Conservation (phyloP, 2,329 filamentous ascomycete genomes). For the Tympanopsis confertula region DNA sequence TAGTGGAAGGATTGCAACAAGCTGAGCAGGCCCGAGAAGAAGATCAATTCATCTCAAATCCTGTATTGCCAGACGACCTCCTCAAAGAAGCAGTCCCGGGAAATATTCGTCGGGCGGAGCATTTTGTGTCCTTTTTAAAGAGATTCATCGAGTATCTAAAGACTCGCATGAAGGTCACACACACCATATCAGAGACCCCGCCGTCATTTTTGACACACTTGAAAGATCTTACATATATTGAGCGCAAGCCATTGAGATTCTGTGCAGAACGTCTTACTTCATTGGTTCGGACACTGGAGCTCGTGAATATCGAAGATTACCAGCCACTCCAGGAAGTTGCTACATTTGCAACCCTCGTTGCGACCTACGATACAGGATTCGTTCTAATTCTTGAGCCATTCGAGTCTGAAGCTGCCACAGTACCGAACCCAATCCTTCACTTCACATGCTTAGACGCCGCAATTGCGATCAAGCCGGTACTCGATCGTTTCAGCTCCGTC, state of each 20-base stretch:
- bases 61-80: constrained; percentile 78
- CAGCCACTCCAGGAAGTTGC: constrained; percentile 94
- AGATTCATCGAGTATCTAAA: constrained; percentile 93
- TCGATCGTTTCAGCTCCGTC: constrained; percentile 93
- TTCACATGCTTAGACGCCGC: constrained; percentile 95
- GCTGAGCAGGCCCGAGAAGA: constrained; percentile 84
- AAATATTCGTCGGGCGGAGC: constrained; percentile 89
- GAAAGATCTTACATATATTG: constrained; percentile 93
- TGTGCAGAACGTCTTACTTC: constrained; percentile 92
- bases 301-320: constrained; percentile 96
- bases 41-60: constrained; percentile 66
- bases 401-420: constrained; percentile 87
- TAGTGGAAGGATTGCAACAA: constrained; percentile 81
- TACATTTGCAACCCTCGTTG: constrained; percentile 88
- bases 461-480: constrained; percentile 94
- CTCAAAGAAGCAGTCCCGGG: constrained; percentile 92
- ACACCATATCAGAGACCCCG: constrained; percentile 94
- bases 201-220: constrained; percentile 86
- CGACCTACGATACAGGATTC: constrained; percentile 95
- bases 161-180: constrained; percentile 94
- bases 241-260: constrained; percentile 87
- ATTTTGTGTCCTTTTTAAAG: constrained; percentile 89
- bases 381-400: constrained; percentile 93
- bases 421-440: constrained; percentile 92
- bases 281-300: constrained; percentile 82